Conservation (phyloP, 768 basidiomycete genomes). For the Kwoniella pini region DNA sequence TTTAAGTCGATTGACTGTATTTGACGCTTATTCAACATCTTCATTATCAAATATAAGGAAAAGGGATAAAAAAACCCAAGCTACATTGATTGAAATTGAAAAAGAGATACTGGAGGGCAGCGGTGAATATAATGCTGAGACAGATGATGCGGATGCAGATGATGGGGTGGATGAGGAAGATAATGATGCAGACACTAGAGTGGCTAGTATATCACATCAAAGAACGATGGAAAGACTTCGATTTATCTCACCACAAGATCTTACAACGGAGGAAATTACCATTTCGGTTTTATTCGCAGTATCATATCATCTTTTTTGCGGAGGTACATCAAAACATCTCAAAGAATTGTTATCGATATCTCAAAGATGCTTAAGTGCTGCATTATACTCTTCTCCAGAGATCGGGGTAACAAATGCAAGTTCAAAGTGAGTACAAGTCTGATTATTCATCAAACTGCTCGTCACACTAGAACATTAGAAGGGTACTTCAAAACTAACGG, state of each 20-base stretch:
- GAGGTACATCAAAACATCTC: constrained; percentile 21
- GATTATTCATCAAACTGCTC: background rate
- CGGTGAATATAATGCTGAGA: background rate
- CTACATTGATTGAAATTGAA: too few relatives aligned
- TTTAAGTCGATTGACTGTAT: background rate
- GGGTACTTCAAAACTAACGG: background rate
- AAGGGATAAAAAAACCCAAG: too few relatives aligned
- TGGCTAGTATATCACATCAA: constrained; percentile 19
- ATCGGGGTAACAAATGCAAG: background rate
- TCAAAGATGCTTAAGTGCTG: constrained; percentile 22
- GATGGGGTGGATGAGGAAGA: background rate
- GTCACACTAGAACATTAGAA: background rate
- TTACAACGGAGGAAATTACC: constrained; percentile 22
- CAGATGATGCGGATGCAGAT: background rate
- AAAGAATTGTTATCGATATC: constrained; percentile 7
- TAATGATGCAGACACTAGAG: constrained; percentile 14
- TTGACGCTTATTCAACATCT: background rate
- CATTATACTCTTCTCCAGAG: constrained; percentile 18
- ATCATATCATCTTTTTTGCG: constrained; percentile 24
- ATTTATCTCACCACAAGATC: constrained; percentile 9
- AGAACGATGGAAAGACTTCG: constrained; percentile 19
- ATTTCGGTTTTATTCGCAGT: constrained; percentile 21
- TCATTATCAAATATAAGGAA: background rate
- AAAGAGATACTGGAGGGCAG: background rate
- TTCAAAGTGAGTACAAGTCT: background rate